phyloP scores from a whole-genome alignment of 2,329 filamentous ascomycete genomes.

The Xylaria sp. region DNA sequence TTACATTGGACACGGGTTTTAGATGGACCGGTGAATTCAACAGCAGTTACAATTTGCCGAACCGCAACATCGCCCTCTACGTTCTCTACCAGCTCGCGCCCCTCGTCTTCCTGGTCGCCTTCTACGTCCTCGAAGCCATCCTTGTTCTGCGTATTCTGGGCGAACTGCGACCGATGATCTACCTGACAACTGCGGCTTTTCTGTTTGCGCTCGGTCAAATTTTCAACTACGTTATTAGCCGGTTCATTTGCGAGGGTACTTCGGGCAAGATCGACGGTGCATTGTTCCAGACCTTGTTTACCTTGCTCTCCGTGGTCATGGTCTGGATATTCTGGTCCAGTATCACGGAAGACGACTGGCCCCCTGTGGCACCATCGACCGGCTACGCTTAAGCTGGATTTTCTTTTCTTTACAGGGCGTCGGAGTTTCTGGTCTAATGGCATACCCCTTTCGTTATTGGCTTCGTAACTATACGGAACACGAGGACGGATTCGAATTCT shows the following conservation, averaged over 20 bases:
- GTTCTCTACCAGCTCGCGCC: constrained; percentile 89
- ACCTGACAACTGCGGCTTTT: constrained; percentile 66
- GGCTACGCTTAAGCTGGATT: constrained; percentile 35
- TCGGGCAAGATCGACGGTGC: constrained; percentile 85
- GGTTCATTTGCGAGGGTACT: constrained; percentile 81
- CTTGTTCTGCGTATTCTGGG: constrained; percentile 82
- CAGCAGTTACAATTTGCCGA: constrained; percentile 50
- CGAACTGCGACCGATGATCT: constrained; percentile 89
- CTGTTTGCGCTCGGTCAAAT: constrained; percentile 90
- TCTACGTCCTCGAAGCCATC: constrained; percentile 76
- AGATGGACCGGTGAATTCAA: constrained; percentile 77
- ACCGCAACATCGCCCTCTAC: constrained; percentile 80
- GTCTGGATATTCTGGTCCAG: constrained; percentile 98
- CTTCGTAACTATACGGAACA: constrained; percentile 17
- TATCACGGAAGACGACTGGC: constrained; percentile 99
- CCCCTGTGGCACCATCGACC: constrained; percentile 42
- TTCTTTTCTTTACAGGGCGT: constrained; percentile 28
- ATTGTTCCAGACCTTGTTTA: constrained; percentile 90
- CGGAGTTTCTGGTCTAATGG: constrained; percentile 31
- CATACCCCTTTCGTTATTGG: constrained; percentile 32
- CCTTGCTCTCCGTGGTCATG: constrained; percentile 71
- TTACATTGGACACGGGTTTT: constrained; percentile 88
- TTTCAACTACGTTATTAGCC: constrained; percentile 92
- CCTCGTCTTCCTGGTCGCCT: constrained; percentile 81
- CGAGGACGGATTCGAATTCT: constrained; percentile 16